These are phyloP conservation scores for Parathielavia hyrcaniae DNA, from an alignment of 495 filamentous ascomycete species.

Conservation along the genomic window DNA sequence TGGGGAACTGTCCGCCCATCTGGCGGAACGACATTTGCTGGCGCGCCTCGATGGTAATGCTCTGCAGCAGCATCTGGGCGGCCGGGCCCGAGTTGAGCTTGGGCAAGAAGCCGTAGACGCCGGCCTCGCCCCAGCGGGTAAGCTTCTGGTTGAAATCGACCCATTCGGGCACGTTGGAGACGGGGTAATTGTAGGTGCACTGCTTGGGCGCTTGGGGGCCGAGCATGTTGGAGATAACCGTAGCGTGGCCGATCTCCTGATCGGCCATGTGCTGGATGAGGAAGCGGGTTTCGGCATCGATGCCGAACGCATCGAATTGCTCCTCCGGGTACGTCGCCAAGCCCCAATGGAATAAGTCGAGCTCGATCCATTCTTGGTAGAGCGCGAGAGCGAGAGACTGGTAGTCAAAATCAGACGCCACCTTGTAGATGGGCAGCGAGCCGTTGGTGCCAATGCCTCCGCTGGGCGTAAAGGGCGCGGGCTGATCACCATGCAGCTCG, in stretches of 20 bases:
- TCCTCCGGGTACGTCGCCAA: conserved; percentile 61
- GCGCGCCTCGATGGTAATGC: conserved; percentile 76
- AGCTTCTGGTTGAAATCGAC: conserved; percentile 83
- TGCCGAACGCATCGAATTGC: conserved; percentile 63
- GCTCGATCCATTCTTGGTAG: conserved; percentile 82
- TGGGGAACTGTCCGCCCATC: conserved; percentile 75
- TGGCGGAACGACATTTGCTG: conserved; percentile 89
- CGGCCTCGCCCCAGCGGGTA: conserved; percentile 74
- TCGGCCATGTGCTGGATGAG: conserved; percentile 80
- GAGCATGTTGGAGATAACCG: conserved; percentile 73
- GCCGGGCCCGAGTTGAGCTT: conserved; percentile 75
- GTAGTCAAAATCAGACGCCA: conserved; percentile 68
- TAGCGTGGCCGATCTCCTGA: conserved; percentile 78
- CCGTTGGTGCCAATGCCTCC: conserved; percentile 82
- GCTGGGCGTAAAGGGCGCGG: conserved; percentile 65
- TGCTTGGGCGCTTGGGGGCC: conserved; percentile 65
- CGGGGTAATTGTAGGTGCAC: conserved; percentile 81
- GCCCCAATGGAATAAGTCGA: conserved; percentile 80
- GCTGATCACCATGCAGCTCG: conserved; percentile 55
- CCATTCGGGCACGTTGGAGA: conserved; percentile 67
- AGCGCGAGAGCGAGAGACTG: conserved; percentile 63
- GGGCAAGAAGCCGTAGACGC: conserved; percentile 77
- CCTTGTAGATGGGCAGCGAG: conserved; percentile 62
- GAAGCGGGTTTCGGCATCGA: conserved; percentile 61
- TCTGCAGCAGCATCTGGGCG: conserved; percentile 64